Evolutionary conservation across 1,139 yeast species (phyloP), one percentile per base, ranked within the genome.

Genomic region (Scheffersomyces insectosa): DNA sequence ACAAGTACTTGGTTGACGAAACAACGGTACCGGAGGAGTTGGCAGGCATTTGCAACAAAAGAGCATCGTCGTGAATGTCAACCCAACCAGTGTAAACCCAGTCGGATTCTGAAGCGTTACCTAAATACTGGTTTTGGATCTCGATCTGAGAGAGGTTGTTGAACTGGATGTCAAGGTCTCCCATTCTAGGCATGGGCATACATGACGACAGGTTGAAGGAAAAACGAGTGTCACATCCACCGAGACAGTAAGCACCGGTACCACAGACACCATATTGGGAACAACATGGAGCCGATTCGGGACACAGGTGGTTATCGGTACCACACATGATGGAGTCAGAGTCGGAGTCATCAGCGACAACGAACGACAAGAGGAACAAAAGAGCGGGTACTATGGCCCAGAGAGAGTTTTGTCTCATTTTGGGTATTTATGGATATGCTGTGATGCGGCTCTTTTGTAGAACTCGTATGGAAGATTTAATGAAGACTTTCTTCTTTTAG

Each of bases 181-280:
- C 51, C 79, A 71, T 68, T 52, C 59, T 57, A 39, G 83, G 80
- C 71, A 69, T 72, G 11, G 93, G 89, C 71, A 84, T 76, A 63
- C 96, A 88, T 8, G 93, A 79, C 6, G 77, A 56, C 44, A 78
- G 61, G 57, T 78, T 79, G 65, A 62, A 84, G 1, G 95, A 86
- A 58, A 59, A 78, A 54, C 82, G 68, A 36, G 87, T 81, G 62
- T 87, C 88, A 65, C 96, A 88, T 12, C 95, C 93, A 39, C 89
- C 91, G 40, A 89, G 72, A 70, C 97, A 89, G 61, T 77, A 72
- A 3, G 83, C 70, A 1, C 97, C 97, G 12, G 84, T 75, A 43
- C 96, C 96, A 73, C 97, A 89, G n/a, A 68, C 72, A 31, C 96
- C 95, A 55, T 81, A 86, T 52, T 83, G 88, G 15, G 90, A 83